phyloP scores from a whole-genome alignment of 805 yeast species.

The Saccharomycopsis javanensis region DNA sequence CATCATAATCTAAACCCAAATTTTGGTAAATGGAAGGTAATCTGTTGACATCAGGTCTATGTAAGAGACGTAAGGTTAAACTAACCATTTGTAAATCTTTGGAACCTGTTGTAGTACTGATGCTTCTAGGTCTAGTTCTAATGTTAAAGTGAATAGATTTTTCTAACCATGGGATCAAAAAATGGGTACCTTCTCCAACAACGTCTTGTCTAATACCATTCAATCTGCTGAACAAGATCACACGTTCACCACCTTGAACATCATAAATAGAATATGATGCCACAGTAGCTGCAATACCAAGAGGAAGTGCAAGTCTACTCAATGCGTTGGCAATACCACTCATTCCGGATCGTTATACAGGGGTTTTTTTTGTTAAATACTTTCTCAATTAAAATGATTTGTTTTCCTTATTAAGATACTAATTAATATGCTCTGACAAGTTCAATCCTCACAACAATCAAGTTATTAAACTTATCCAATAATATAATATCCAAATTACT shows the following conservation, averaged over 20 bases:
- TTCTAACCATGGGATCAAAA: slow-evolving; percentile 92
- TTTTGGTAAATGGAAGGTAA: slow-evolving; percentile 85
- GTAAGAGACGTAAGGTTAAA: slow-evolving; percentile 83
- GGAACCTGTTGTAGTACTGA: slow-evolving; percentile 91
- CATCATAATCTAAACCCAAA: slow-evolving; percentile 90
- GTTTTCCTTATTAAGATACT: no score
- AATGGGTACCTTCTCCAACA: slow-evolving; percentile 95
- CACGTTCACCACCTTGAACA: slow-evolving; percentile 92
- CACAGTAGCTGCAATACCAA: slow-evolving; percentile 57
- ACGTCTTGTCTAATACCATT: slow-evolving; percentile 83
- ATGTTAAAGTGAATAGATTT: slow-evolving; percentile 85
- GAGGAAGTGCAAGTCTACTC: slow-evolving; percentile 52
- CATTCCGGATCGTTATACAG: no score
- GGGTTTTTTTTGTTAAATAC: no score
- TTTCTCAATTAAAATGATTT: no score
- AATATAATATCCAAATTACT: no score
- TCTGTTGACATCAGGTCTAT: slow-evolving; percentile 79
- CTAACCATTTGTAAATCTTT: slow-evolving; percentile 95
- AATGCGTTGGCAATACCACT: slow-evolving; percentile 24
- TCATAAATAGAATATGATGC: slow-evolving; percentile 84
- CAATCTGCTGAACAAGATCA: slow-evolving; percentile 88
- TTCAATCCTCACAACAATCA: no score
- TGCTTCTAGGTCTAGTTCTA: slow-evolving; percentile 88
- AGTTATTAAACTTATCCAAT: no score
- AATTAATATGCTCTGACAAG: no score